Conservation (phyloP, 192 early-diverging fungal genomes). For the Coemansia sp. region DNA sequence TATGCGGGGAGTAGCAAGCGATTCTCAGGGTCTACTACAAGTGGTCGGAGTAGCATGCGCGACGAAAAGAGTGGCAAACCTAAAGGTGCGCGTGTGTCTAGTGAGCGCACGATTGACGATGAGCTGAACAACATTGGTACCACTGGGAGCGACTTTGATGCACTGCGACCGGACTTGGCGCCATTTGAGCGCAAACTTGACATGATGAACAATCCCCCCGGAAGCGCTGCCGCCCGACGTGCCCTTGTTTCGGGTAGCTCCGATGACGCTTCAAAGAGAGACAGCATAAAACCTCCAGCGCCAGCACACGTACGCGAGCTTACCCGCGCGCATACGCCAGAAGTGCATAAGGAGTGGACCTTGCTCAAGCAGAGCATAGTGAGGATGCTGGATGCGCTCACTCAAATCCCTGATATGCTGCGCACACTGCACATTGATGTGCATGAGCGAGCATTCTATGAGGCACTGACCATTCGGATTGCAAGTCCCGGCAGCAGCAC, state of each 20-base stretch:
- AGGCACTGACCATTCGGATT: conserved; percentile 8
- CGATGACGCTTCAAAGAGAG: neutral
- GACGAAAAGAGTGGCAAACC: neutral
- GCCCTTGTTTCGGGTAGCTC: conserved; percentile 12
- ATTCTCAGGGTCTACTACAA: neutral
- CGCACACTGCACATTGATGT: conserved; percentile 44
- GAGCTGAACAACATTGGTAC: conserved; percentile 14
- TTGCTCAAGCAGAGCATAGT: conserved; percentile 44
- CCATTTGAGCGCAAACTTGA: conserved; percentile 29
- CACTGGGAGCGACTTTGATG: conserved; percentile 18
- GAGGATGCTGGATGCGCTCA: conserved; percentile 47
- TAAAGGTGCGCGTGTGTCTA: neutral
- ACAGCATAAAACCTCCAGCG: neutral
- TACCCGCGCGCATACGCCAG: conserved; percentile 44
- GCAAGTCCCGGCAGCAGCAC: neutral
- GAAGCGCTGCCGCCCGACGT: conserved; percentile 9
- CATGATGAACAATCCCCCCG: conserved; percentile 23
- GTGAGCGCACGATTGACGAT: conserved; percentile 4
- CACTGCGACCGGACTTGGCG: conserved; percentile 34
- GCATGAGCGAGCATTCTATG: conserved; percentile 33
- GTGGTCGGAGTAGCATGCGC: neutral
- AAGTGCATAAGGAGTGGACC: conserved; percentile 43
- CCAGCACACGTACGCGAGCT: conserved; percentile 36
- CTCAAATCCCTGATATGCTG: conserved; percentile 51
- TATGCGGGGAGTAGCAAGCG: neutral